Evolutionary conservation across 495 filamentous ascomycete species (phyloP).

Genomic region (Polyplosphaeria fusca): DNA sequence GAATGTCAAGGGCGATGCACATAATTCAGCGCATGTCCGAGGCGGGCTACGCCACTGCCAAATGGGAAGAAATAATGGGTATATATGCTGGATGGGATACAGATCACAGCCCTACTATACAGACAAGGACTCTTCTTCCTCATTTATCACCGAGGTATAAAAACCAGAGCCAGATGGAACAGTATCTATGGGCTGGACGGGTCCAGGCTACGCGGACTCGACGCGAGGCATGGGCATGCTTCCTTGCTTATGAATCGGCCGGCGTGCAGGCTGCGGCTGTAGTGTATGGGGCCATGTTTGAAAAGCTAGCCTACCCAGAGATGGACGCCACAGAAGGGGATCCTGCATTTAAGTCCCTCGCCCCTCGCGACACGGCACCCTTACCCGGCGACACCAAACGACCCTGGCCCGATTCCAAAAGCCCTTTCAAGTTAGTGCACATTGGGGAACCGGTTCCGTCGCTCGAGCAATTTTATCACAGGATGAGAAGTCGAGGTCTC

Average conservation of each 20-base stretch:
- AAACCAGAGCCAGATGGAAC: neutral
- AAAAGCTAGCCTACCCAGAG: constrained; percentile 53
- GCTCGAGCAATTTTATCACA: constrained; percentile 50
- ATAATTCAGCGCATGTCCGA: constrained; percentile 59
- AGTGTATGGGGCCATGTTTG: constrained; percentile 60
- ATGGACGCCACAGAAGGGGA: neutral
- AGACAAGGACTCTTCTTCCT: constrained; percentile 46
- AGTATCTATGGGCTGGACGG: constrained; percentile 54
- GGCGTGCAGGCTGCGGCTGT: constrained; percentile 23
- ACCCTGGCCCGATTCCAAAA: constrained; percentile 53
- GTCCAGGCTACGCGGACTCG: constrained; percentile 64
- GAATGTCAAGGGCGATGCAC: constrained; percentile 56
- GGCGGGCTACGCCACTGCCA: constrained; percentile 55
- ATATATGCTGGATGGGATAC: constrained; percentile 67
- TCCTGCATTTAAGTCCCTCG: neutral
- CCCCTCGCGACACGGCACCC: constrained; percentile 19
- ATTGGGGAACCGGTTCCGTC: constrained; percentile 55
- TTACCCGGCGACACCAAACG: constrained; percentile 63
- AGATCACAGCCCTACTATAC: constrained; percentile 66
- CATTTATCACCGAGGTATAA: neutral
- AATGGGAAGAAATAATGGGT: constrained; percentile 56
- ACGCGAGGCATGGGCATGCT: constrained; percentile 70
- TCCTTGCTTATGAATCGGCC: constrained; percentile 52
- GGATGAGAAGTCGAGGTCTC: constrained; percentile 53
- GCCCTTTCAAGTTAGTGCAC: constrained; percentile 58